These are phyloP conservation scores for Pseudocercospora macadamiae DNA, from an alignment of 2,329 filamentous ascomycete species.

Conservation along the genomic window DNA sequence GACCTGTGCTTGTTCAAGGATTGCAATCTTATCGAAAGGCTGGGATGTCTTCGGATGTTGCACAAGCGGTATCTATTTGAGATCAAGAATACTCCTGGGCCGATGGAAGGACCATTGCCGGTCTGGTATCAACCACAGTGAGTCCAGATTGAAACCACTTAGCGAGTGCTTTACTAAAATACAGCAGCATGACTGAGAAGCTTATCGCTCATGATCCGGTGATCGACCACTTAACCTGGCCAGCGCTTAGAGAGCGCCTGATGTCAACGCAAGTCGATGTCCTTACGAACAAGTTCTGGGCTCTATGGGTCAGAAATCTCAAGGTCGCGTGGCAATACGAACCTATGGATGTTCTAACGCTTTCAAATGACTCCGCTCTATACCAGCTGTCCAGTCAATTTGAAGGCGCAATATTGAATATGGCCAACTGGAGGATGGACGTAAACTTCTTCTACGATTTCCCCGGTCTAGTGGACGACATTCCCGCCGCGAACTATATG, in stretches of 20 bases:
- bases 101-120: conserved; percentile 24
- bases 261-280: conserved; percentile 18
- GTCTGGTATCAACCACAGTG: conserved; percentile 29
- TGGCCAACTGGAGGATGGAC: conserved; percentile 28
- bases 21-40: conserved; percentile 27
- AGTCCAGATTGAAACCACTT: not conserved
- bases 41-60: conserved; percentile 27
- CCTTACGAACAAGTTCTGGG: conserved; percentile 30
- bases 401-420: conserved; percentile 25
- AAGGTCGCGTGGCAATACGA: conserved; percentile 26
- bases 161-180: conserved; percentile 8
- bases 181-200: conserved; percentile 22
- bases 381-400: conserved; percentile 25
- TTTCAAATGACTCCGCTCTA: conserved; percentile 17
- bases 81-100: conserved; percentile 24
- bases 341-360: conserved; percentile 23
- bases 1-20: conserved; percentile 29
- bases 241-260: conserved; percentile 23
- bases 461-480: conserved; percentile 24
- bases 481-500: conserved; percentile 28
- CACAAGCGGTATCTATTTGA: conserved; percentile 29
- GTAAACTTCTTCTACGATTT: conserved; percentile 29
- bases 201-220: conserved; percentile 28
- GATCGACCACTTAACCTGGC: conserved; percentile 30
- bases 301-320: conserved; percentile 22